Percentiles rank a stretch among this genome's conserved stretches.
phyloP scores from a whole-genome alignment of 495 filamentous ascomycete species.

The Durotheca rogersii region DNA sequence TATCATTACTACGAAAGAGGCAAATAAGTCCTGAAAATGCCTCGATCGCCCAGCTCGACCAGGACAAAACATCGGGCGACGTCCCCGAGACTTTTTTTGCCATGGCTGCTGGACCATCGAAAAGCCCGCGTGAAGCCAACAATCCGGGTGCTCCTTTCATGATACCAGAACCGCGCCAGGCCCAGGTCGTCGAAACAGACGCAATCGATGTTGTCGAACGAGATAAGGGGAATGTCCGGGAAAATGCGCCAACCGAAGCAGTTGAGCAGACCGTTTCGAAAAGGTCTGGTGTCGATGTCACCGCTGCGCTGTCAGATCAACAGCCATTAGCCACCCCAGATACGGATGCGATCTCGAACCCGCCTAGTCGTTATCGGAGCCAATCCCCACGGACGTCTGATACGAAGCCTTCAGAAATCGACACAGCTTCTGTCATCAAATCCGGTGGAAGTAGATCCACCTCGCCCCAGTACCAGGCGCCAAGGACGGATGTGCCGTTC shows the following conservation, averaged over 20 bases:
- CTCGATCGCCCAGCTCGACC: background rate
- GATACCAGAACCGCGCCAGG: slow-evolving; percentile 19
- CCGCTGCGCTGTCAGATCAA: slow-evolving; percentile 21
- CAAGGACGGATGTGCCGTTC: slow-evolving; percentile 78
- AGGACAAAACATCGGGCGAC: background rate
- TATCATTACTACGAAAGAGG: background rate
- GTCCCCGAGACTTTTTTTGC: background rate
- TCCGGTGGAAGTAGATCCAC: slow-evolving; percentile 43
- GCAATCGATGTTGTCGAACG: slow-evolving; percentile 37
- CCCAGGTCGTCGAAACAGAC: slow-evolving; percentile 25
- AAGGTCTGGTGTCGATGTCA: slow-evolving; percentile 28
- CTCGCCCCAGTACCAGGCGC: slow-evolving; percentile 46
- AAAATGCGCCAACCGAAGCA: slow-evolving; percentile 30
- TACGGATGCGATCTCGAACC: slow-evolving; percentile 40
- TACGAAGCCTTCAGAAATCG: slow-evolving; percentile 67
- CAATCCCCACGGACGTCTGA: slow-evolving; percentile 62
- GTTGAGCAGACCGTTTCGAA: slow-evolving; percentile 11
- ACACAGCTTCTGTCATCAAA: slow-evolving; percentile 62
- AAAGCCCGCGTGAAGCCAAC: slow-evolving; percentile 12
- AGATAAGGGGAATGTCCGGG: slow-evolving; percentile 36
- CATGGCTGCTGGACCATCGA: slow-evolving; percentile 1
- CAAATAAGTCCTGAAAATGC: background rate
- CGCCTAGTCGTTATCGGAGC: slow-evolving; percentile 46
- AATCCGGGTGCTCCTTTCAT: slow-evolving; percentile 5
- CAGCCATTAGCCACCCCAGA: slow-evolving; percentile 35